Evolutionary conservation across 306 rosid genomes (phyloP), one percentile per base, ranked within the genome.

Genomic region (Cucurbita argyrosperma): DNA sequence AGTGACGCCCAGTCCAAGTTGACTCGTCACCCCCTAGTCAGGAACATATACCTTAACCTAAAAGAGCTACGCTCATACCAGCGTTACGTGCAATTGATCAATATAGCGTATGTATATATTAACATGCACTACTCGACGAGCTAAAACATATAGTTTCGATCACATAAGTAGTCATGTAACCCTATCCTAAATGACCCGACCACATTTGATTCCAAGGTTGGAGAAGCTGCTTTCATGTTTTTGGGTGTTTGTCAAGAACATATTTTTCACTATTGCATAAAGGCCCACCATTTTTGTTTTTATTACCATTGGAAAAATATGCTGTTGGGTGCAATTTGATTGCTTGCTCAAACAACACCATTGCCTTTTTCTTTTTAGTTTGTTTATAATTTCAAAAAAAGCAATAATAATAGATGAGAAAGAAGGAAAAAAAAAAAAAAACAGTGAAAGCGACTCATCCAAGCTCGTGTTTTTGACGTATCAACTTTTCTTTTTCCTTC

Each of bases 171-270:
- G 55, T 23, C 26, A 0, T 67, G 56, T 21, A 5, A 43, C 38
- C 4, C 7, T 10, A 66, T 43, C 21, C 53, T 66, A 37, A 66
- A 66, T 66, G 51, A 37, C 18, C 38, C 43, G n/a, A 66, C 72
- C 54, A 19, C 73, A 46, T 67, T 45, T 67, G 40, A 67, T 19
- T 55, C 19, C 39, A 46, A 67, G 23, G 47, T 21, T 19, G 11
- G 73, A 46, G 56, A 67, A 46, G 73, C 3, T 67, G 73, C 56
- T 67, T 67, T 67, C 73, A 67, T 12, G 23, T n/a, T 67, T 65
- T 67, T 45, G 73, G 55, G 11, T 45, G 40, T 43, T 65, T 65
- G 38, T 43, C 5, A 46, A 23, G 13, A 45, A 50, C 71, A 18
- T 10, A 40, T 9, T 65, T 30, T 65, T 65, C 37, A n/a, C 53